Evolutionary conservation across 148 eudicot genomes (phyloP).

Genomic region (Camellia lanceoleosa): DNA sequence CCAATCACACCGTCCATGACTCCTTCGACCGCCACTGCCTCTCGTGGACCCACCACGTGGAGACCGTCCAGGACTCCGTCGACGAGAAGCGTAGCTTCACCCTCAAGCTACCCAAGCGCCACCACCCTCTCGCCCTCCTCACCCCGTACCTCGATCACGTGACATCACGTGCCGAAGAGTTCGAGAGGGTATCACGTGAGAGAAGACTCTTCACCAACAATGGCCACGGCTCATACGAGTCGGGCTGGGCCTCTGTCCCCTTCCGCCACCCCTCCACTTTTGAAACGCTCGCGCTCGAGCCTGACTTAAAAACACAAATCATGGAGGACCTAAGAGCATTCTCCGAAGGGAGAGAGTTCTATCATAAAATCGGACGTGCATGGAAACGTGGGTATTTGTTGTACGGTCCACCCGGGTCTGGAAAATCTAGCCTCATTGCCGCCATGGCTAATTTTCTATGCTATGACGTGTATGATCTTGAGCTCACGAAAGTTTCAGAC

Average conservation of each 20-base stretch:
- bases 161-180: slow-evolving; percentile 24
- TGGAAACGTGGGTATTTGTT: slow-evolving; percentile 39
- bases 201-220: slow-evolving; percentile 32
- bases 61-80: slow-evolving; percentile 27
- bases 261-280: slow-evolving; percentile 39
- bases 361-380: slow-evolving; percentile 33
- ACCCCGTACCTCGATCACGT: slow-evolving; percentile 26
- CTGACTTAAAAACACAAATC: slow-evolving; percentile 18
- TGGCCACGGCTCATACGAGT: slow-evolving; percentile 30
- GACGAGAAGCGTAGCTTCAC: slow-evolving; percentile 42
- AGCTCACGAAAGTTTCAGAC: slow-evolving; percentile 30
- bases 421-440: slow-evolving; percentile 40
- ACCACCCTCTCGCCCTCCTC: slow-evolving; percentile 10
- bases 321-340: slow-evolving; percentile 28
- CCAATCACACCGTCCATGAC: slow-evolving; percentile 33
- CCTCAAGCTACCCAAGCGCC: slow-evolving; percentile 30
- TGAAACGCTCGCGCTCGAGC: slow-evolving; percentile 31
- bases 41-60: slow-evolving; percentile 36
- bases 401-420: slow-evolving; percentile 36
- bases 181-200: slow-evolving; percentile 29
- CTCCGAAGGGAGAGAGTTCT: slow-evolving; percentile 26
- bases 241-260: slow-evolving; percentile 33
- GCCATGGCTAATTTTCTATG: slow-evolving; percentile 35
- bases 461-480: slow-evolving; percentile 39
- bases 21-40: slow-evolving; percentile 21